These are phyloP conservation scores for Fraxinus cuspidata DNA, from an alignment of 257 asterid genomes.

Conservation along the genomic window DNA sequence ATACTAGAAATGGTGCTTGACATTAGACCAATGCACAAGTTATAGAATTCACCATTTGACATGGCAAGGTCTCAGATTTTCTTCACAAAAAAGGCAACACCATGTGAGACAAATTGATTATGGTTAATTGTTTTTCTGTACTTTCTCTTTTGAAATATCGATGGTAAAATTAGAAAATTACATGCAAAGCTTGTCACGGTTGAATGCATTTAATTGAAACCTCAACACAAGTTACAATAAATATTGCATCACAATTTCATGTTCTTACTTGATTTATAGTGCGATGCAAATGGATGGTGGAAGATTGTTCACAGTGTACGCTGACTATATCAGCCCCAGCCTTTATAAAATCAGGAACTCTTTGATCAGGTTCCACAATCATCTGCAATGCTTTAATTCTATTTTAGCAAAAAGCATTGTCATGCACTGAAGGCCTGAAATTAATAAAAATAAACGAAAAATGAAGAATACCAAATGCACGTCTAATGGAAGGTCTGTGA, in stretches of 20 bases:
- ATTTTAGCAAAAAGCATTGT: constrained; percentile 31
- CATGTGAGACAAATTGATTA: background rate
- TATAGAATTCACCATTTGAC: background rate
- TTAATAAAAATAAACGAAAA: constrained; percentile 13
- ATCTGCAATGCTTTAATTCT: constrained; percentile 61
- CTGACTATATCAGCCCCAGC: constrained; percentile 99
- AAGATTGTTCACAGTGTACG: constrained; percentile 93
- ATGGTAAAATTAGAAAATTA: background rate
- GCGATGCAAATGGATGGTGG: constrained; percentile 98
- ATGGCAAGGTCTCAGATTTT: background rate
- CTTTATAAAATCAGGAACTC: constrained; percentile 94
- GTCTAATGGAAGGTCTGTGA: constrained; percentile 97
- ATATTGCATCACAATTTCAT: background rate
- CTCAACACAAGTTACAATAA: background rate
- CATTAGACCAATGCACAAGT: background rate
- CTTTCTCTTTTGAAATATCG: background rate
- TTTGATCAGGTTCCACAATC: constrained; percentile 98
- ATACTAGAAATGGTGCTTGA: background rate
- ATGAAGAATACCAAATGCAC: constrained; percentile 83
- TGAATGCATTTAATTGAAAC: constrained; percentile 13
- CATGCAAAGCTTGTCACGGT: background rate
- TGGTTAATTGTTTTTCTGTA: background rate
- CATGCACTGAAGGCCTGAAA: constrained; percentile 17
- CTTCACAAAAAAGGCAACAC: background rate
- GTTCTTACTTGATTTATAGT: constrained; percentile 82